Evolutionary conservation across 2,329 filamentous ascomycete species (phyloP), one percentile per base, ranked within the genome.

Genomic region (Nothophoma quercina): DNA sequence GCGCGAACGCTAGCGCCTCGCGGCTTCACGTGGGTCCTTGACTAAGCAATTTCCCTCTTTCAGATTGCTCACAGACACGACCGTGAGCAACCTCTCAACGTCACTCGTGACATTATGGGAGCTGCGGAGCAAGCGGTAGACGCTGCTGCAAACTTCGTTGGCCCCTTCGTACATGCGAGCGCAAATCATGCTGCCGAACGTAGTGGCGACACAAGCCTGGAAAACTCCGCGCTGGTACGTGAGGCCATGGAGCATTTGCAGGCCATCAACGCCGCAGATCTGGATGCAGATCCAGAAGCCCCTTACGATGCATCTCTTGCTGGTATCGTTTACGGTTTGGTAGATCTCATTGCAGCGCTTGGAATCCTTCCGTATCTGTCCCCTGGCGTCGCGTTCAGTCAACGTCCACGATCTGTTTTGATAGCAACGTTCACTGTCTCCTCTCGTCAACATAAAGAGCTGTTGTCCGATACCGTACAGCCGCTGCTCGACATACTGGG

Each of bases 281-380:
- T 69, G 44, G 60, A 50, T 13, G 58, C 64, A 34, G 63, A 64
- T 34, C 62, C 66, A 9, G 60, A 73, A 53, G 67, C 69, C n/a
- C 71, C 69, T 4, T 75, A 75, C 48, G 72, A 76, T 59, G 71
- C 63, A 23, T 72, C 71, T 26, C 62, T 75, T 10, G 68, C 74
- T 10, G 69, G 68, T 8, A 63, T 73, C 6, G 68, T 75, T 2
- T 76, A 75, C 46, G 72, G 68, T 4, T 62, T 77, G 8, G 55
- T 76, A n/a, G 74, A 77, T 47, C 50, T 76, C 16, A 51, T 70
- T 26, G 60, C 64, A 5, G 57, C 68, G 4, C 60, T 70, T 22
- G 72, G 69, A 3, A 70, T 77, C 4, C 56, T 75, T 18, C 73
- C 73, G 23, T 62, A 62, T 21, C 55, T 77, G 4, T 71, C 71